These are phyloP conservation scores for Hebeloma cylindrosporum DNA, from an alignment of 768 basidiomycete species.

Conservation along the genomic window DNA sequence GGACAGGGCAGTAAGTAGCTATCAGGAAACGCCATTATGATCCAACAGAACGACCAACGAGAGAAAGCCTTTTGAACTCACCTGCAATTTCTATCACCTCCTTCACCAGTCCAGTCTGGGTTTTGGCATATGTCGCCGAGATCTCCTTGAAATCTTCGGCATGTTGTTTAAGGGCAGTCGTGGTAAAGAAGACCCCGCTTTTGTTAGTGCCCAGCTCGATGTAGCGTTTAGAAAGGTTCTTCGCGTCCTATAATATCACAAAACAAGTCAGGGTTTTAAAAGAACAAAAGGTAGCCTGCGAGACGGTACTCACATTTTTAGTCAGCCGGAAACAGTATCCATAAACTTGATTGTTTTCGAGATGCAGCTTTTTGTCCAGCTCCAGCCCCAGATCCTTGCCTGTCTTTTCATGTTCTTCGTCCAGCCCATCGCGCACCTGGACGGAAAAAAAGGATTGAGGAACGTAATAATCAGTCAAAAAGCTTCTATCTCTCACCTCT, in stretches of 20 bases:
- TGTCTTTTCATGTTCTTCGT: conserved; percentile 73
- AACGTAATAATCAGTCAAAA: not conserved
- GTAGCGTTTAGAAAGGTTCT: conserved; percentile 66
- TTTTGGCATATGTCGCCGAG: conserved; percentile 66
- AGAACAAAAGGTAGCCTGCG: too few species aligned
- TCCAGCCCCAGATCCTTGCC: conserved; percentile 76
- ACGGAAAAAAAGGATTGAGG: not conserved
- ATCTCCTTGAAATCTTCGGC: conserved; percentile 72
- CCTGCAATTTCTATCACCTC: conserved; percentile 92
- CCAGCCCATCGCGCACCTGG: conserved; percentile 73
- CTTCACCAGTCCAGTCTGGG: conserved; percentile 82
- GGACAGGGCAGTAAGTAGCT: conserved; percentile 91
- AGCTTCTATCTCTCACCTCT: conserved; percentile 36
- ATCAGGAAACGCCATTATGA: conserved; percentile 8
- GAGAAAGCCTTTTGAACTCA: conserved; percentile 35
- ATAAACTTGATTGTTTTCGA: conserved; percentile 87
- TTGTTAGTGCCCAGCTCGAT: conserved; percentile 85
- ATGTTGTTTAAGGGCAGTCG: conserved; percentile 64
- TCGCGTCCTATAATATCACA: conserved; percentile 66
- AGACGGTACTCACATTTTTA: conserved; percentile 66
- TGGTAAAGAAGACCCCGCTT: conserved; percentile 87
- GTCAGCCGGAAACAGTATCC: conserved; percentile 94
- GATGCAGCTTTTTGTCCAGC: conserved; percentile 91
- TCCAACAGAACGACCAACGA: not conserved
- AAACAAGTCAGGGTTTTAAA: not conserved